phyloP scores from a whole-genome alignment of 176 grass and related monocot genomes.

The Saccharum spontaneum region DNA sequence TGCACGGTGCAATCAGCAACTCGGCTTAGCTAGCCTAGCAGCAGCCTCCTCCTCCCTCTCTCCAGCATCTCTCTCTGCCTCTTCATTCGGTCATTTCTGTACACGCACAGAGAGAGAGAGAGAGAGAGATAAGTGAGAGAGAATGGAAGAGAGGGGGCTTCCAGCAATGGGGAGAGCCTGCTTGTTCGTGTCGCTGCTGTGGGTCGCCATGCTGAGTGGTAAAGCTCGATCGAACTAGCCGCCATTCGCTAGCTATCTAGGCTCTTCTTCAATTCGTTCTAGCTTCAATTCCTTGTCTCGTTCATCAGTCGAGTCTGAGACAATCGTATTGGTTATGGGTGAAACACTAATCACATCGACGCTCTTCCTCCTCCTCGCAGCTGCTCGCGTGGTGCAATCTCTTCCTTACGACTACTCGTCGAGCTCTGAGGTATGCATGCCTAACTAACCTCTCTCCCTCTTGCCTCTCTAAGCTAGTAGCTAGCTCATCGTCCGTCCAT shows the following conservation, averaged over 20 bases:
- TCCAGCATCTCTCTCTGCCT: background rate
- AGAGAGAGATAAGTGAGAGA: background rate
- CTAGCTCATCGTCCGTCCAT: background rate
- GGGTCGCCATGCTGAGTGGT: conserved; percentile 28
- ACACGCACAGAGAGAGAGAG: background rate
- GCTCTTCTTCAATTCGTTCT: background rate
- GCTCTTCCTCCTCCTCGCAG: background rate
- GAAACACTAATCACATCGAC: no score
- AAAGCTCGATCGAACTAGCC: background rate
- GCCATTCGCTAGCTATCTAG: background rate
- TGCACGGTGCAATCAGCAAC: conserved; percentile 40
- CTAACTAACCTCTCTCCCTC: background rate
- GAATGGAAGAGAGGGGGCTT: background rate
- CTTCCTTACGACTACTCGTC: conserved; percentile 53
- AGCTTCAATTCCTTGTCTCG: background rate
- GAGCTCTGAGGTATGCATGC: conserved; percentile 43
- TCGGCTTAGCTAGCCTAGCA: background rate
- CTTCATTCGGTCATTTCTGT: background rate
- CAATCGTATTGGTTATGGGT: background rate
- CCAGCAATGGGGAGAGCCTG: conserved; percentile 19
- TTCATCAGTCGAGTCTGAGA: background rate
- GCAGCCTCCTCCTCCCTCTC: background rate
- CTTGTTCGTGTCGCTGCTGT: conserved; percentile 12
- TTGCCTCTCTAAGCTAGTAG: background rate
- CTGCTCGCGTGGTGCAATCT: conserved; percentile 20